Evolutionary conservation across 805 yeast species (phyloP), one percentile per base, ranked within the genome.

Genomic region (Candida corydali): DNA sequence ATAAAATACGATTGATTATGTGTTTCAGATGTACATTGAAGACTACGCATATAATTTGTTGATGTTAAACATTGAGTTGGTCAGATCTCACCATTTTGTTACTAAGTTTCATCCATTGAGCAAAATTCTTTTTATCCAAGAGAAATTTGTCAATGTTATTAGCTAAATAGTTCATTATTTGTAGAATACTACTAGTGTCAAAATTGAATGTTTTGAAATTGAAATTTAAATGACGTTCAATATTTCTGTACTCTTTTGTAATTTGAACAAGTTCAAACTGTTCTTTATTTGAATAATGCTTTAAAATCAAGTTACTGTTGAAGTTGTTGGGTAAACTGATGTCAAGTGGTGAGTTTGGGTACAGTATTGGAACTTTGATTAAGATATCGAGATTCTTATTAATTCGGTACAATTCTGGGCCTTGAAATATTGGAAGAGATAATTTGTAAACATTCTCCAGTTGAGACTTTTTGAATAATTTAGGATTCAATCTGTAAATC

Each of bases 361-460:
- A 66, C 25, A 50, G 41, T 3, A 41, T 48, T 1, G 70, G 72
- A 12, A 67, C 54, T 2, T 51, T 42, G 8, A 67, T 29, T 40
- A 63, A 46, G 14, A 66, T 28, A 24, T 66, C 70, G 3, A 65
- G 34, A 8, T 23, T 39, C 8, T 43, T 46, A 36, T 54, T 48
- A 19, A 42, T 34, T 2, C 35, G 32, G 70, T 70, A 66, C 8
- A 57, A 32, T 10, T 42, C 43, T 1, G 70, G 72, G 10, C 34
- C 33, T 9, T 33, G 20, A 3, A 29, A 17, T 10, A 63, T 46
- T 3, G 70, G 70, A 3, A 66, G 19, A 7, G 45, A 45, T 5
- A 67, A 40, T 39, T 61, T 65, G 45, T 55, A 65, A 22, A 51
- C 54, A 5, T 34, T 36, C 32, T 55, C 62, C 6, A 37, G 20